Conservation (phyloP, 129 eudicot species). For the Flaveria trinervia region DNA sequence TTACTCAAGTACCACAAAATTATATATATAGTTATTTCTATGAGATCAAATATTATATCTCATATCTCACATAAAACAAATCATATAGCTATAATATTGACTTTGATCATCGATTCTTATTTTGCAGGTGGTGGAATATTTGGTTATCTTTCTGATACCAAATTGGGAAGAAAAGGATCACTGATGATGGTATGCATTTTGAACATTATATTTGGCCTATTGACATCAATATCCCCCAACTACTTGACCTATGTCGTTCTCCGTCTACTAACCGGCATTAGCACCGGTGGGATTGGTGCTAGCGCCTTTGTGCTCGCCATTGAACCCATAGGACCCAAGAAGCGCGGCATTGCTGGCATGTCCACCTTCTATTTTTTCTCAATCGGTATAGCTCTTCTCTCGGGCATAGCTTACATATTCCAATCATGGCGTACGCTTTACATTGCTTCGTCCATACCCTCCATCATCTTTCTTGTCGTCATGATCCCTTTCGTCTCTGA, state of each 20-base stretch:
- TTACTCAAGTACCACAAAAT: no score
- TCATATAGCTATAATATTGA: no score
- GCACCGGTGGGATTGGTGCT: constrained; percentile 84
- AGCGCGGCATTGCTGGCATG: constrained; percentile 85
- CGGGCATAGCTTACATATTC: constrained; percentile 71
- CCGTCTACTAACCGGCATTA: constrained; percentile 76
- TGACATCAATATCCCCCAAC: constrained; percentile 76
- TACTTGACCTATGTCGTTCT: constrained; percentile 63
- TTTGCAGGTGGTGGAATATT: constrained; percentile 70
- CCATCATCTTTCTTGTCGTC: constrained; percentile 56
- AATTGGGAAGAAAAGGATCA: constrained; percentile 81
- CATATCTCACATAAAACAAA: no score
- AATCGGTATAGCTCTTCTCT: constrained; percentile 62
- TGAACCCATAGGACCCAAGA: constrained; percentile 78
- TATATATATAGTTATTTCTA: no score
- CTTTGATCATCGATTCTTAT: no score
- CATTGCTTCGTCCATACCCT: constrained; percentile 69
- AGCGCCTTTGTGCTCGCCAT: constrained; percentile 93
- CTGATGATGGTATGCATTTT: constrained; percentile 57
- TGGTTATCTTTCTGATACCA: constrained; percentile 89
- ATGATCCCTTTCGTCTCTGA: constrained; percentile 79
- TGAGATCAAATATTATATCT: no score
- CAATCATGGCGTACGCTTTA: constrained; percentile 72
- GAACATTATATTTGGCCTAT: constrained; percentile 59
- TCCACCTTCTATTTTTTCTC: constrained; percentile 97